Conservation (phyloP, 2,329 filamentous ascomycete genomes). For the Tolypocladium tropicale region DNA sequence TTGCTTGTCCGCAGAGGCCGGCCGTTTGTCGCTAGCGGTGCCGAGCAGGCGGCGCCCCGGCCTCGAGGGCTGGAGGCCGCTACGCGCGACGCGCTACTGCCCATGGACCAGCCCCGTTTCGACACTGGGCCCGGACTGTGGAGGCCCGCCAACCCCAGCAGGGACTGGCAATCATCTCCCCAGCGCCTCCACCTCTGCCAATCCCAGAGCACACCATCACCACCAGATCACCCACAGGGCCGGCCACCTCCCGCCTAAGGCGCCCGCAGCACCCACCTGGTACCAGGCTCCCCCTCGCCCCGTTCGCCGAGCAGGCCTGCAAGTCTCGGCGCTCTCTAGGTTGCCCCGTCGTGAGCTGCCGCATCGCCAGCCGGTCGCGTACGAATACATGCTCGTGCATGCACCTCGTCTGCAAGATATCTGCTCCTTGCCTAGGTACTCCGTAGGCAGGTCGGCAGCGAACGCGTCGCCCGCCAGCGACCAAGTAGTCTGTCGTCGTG, state of each 20-base stretch:
- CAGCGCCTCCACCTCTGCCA: background rate
- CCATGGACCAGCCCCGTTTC: background rate
- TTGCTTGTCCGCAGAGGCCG: background rate
- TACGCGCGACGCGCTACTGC: background rate
- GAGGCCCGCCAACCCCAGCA: background rate
- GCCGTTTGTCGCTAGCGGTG: background rate
- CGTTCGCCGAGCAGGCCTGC: background rate
- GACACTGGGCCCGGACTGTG: background rate
- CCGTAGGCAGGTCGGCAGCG: no score
- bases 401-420: no score
- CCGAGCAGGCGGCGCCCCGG: background rate
- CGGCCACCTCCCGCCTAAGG: background rate
- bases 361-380: no score
- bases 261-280: background rate
- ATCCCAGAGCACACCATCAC: background rate
- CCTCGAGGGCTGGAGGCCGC: background rate
- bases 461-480: background rate
- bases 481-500: no score
- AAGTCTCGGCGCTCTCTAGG: background rate
- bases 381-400: no score
- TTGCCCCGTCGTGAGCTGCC: background rate
- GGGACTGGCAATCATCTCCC: slow-evolving; percentile 1
- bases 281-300: background rate
- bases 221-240: background rate
- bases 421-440: no score